Conservation (phyloP, 148 eudicot genomes). For the Mesembryanthemum crystallinum region DNA sequence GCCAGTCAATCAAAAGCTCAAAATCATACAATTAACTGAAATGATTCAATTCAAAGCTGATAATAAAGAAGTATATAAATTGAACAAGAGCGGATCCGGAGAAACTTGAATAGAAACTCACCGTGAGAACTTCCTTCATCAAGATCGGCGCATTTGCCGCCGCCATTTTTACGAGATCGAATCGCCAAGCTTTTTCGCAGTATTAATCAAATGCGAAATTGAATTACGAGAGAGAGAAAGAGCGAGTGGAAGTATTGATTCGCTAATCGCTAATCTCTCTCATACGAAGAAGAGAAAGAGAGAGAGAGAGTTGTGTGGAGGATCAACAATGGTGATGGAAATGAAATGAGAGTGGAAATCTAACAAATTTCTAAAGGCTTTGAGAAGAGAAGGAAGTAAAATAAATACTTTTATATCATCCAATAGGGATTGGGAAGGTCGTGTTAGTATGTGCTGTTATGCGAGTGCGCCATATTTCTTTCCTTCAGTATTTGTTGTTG, state of each 20-base stretch:
- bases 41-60: slow-evolving; percentile 12
- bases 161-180: slow-evolving; percentile 73
- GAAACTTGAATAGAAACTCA: slow-evolving; percentile 26
- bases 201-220: background rate
- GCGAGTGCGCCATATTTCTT: slow-evolving; percentile 18
- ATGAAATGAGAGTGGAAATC: slow-evolving; percentile 8
- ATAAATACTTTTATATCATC: background rate
- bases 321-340: slow-evolving; percentile 21
- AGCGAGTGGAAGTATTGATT: slow-evolving; percentile 1
- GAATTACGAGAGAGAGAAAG: slow-evolving; percentile 17
- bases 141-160: slow-evolving; percentile 97
- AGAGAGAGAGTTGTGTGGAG: slow-evolving; percentile 1
- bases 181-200: background rate
- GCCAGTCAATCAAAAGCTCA: slow-evolving; percentile 11
- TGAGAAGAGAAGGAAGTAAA: background rate
- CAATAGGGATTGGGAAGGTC: slow-evolving; percentile 4
- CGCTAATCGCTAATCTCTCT: slow-evolving; percentile 12
- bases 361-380: background rate
- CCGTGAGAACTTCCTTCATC: slow-evolving; percentile 95
- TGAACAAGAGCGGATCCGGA: slow-evolving; percentile 14
- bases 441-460: slow-evolving; percentile 22
- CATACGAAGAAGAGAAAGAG: background rate
- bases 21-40: background rate
- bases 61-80: background rate
- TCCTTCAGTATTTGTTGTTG: background rate